Base-by-base conservation (phyloP, 2,329 filamentous ascomycete species). In the Amesomyces nigricolor region DNA sequence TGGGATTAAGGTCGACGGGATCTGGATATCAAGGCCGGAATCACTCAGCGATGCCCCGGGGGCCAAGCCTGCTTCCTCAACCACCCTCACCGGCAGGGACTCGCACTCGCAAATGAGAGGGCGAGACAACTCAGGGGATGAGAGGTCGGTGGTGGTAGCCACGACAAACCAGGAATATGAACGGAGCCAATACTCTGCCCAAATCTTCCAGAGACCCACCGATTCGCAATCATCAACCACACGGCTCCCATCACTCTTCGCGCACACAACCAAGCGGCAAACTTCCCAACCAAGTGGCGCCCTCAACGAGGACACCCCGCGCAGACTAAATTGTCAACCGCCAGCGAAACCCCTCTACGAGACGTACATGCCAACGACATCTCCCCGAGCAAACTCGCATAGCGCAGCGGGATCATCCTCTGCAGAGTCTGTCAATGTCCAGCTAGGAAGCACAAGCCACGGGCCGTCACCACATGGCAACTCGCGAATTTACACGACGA, bases 1-100 rank as follows among this genome's bases (percentile, higher is more conserved):
- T 62, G 91, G 91, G 5, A 77, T 95, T 43, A 82, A 92, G 67
- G 82, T 95, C 7, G 89, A 95, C 61, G 91, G 90, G 4, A 91
- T 96, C 49, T 90, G 87, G 85, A 82, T 88, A 48, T 85, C 83
- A 22, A 73, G 75, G 50, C 75, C 77, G 44, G 70, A 72, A 9
- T 75, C 74, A 10, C 73, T 75, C 10, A 65, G 56, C 48, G 61
- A 58, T 37, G 56, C 61, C 19, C 51, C 57, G 26, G 59, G 54
- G 2, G 58, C 58, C 14, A 66, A 63, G 40, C 46, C 56, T 29
- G 58, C 57, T 7, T 57, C 61, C 8, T 61, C 62, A 8, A 57
- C 58, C 4, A 62, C 61, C 5, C 42, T 65, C 38, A 56, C 58
- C 16, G 56, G 53, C 29, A 35, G 50, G 13, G 58, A 62, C 19